Evolutionary conservation across 78 protist genomes (phyloP).

Genomic region (Neovahlkampfia damariscottae): DNA sequence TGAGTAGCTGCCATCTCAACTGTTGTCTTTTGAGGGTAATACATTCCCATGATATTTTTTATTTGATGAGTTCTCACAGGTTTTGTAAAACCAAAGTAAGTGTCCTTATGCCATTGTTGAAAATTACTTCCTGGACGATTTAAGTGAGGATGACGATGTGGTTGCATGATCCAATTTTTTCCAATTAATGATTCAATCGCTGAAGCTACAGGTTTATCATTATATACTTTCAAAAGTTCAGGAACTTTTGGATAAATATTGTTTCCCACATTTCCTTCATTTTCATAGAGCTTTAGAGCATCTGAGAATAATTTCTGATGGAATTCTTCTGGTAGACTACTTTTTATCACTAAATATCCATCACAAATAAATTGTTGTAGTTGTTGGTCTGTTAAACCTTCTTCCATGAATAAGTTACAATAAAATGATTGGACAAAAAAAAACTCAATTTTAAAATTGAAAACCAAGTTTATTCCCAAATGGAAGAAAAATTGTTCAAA

Average conservation of each 20-base stretch:
- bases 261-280: background rate
- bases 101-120: conserved; percentile 8
- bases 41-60: conserved; percentile 14
- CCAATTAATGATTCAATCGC: conserved; percentile 4
- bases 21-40: conserved; percentile 19
- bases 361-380: background rate
- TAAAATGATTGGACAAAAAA: no score
- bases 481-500: no score
- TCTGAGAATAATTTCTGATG: background rate
- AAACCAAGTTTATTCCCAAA: no score
- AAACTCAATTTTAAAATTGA: no score
- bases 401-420: no score
- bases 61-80: background rate
- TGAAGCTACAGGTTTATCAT: background rate
- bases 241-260: background rate
- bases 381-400: background rate
- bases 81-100: conserved; percentile 7
- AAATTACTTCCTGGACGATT: conserved; percentile 6
- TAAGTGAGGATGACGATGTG: background rate
- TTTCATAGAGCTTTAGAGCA: no score
- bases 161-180: background rate
- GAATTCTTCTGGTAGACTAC: background rate
- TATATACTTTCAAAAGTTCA: background rate
- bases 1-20: conserved; percentile 15
- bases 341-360: background rate